Evolutionary conservation across 202 grass and related monocot genomes (phyloP).

Genomic region (Hordeum pubiflorum): DNA sequence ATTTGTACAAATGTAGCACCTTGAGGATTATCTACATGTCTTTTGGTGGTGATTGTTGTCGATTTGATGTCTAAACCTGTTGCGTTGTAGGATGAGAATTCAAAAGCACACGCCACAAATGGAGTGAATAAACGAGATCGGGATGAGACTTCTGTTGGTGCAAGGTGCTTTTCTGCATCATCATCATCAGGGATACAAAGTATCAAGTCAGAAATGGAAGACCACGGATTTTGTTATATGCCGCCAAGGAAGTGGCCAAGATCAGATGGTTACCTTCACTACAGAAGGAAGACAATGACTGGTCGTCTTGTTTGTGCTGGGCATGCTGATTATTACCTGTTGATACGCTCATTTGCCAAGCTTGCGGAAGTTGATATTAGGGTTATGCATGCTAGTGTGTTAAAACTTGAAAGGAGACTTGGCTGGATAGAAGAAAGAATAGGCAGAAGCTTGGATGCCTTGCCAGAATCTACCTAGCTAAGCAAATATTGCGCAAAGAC

Average conservation of each 20-base stretch:
- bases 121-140: constrained; percentile 24
- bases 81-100: constrained; percentile 12
- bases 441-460: constrained; percentile 30
- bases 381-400: constrained; percentile 55
- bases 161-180: constrained; percentile 6
- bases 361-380: constrained; percentile 56
- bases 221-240: constrained; percentile 55
- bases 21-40: background rate
- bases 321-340: constrained; percentile 86
- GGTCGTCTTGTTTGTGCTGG: constrained; percentile 39
- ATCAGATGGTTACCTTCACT: constrained; percentile 58
- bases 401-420: constrained; percentile 71
- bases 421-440: constrained; percentile 54
- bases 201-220: constrained; percentile 66
- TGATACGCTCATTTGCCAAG: constrained; percentile 70
- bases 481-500: background rate
- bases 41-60: background rate
- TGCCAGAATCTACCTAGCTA: background rate
- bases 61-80: background rate
- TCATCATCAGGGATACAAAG: constrained; percentile 29
- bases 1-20: background rate
- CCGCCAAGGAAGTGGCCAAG: constrained; percentile 31
- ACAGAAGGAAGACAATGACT: constrained; percentile 28
- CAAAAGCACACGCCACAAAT: background rate
- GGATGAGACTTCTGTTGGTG: constrained; percentile 16